phyloP scores from a whole-genome alignment of 192 early-diverging fungal species.

The Ramicandelaber brevisporus region DNA sequence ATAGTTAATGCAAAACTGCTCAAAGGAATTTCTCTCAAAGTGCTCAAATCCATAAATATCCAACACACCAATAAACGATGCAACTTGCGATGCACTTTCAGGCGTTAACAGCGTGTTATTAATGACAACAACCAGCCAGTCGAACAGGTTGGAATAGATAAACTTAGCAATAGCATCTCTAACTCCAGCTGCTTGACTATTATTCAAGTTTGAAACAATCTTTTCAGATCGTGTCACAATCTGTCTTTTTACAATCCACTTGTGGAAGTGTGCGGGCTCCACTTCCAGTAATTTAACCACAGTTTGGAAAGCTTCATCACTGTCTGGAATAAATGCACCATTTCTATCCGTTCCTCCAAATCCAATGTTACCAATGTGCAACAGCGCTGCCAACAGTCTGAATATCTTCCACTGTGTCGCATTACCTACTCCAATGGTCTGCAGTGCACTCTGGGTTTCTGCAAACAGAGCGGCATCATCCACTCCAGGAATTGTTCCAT shows the following conservation, averaged over 20 bases:
- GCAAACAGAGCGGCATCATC: slow-evolving; percentile 87
- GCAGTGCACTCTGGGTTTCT: slow-evolving; percentile 60
- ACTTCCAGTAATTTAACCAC: slow-evolving; percentile 58
- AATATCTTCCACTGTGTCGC: slow-evolving; percentile 75
- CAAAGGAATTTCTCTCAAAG: slow-evolving; percentile 98
- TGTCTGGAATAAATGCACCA: slow-evolving; percentile 45
- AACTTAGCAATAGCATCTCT: slow-evolving; percentile 92
- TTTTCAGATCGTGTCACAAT: slow-evolving; percentile 77
- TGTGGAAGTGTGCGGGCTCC: slow-evolving; percentile 52
- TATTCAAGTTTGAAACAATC: slow-evolving; percentile 56
- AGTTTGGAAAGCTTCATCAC: slow-evolving; percentile 39
- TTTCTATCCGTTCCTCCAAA: slow-evolving; percentile 38
- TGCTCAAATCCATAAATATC: slow-evolving; percentile 99
- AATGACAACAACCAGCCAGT: slow-evolving; percentile 81
- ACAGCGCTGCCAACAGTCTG: slow-evolving; percentile 63
- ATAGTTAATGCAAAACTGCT: slow-evolving; percentile 97
- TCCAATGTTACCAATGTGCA: slow-evolving; percentile 91
- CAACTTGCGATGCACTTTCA: slow-evolving; percentile 5
- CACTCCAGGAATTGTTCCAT: slow-evolving; percentile 53
- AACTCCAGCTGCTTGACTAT: slow-evolving; percentile 43
- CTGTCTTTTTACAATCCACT: slow-evolving; percentile 88
- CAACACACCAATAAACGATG: slow-evolving; percentile 86
- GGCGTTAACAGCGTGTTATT: slow-evolving; percentile 42
- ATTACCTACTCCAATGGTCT: slow-evolving; percentile 60
- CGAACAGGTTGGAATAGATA: slow-evolving; percentile 85